phyloP scores from a whole-genome alignment of 495 filamentous ascomycete species.

The Penicillium bovifimosum region DNA sequence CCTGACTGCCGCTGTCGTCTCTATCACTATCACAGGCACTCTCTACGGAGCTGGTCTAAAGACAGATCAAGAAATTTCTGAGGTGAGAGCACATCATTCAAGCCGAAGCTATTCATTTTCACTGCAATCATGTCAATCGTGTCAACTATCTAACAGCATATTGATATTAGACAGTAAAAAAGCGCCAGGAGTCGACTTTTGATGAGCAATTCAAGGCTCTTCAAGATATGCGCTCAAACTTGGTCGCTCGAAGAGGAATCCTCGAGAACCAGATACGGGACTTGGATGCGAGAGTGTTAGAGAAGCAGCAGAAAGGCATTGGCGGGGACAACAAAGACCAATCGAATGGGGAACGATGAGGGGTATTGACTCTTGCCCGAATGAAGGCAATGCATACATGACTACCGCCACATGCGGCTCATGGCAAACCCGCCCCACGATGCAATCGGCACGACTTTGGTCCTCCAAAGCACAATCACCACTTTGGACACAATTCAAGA shows the following conservation, averaged over 20 bases:
- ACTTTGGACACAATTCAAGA: background rate
- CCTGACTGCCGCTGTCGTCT: slow-evolving; percentile 41
- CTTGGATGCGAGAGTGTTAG: slow-evolving; percentile 41
- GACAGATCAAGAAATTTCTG: slow-evolving; percentile 38
- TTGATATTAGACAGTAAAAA: slow-evolving; percentile 24
- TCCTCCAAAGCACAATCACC: background rate
- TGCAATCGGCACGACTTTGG: background rate
- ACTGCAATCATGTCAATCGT: background rate
- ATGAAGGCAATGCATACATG: background rate
- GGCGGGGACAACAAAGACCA: slow-evolving; percentile 16
- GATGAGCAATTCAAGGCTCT: slow-evolving; percentile 51
- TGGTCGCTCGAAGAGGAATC: slow-evolving; percentile 46
- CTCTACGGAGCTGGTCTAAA: slow-evolving; percentile 53
- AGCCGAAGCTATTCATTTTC: background rate
- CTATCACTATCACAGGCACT: slow-evolving; percentile 47
- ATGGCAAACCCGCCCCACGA: background rate
- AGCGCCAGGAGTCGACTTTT: slow-evolving; percentile 44
- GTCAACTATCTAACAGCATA: background rate
- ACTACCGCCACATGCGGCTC: background rate
- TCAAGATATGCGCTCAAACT: slow-evolving; percentile 39
- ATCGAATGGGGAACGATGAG: slow-evolving; percentile 16
- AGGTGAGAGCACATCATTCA: slow-evolving; percentile 27
- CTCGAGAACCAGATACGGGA: slow-evolving; percentile 54
- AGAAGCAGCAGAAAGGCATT: slow-evolving; percentile 30
- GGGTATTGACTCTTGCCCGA: background rate